Percentiles rank a stretch among this genome's conserved stretches.
Conservation (phyloP, 306 rosid species). For the Bauhinia variegata region DNA sequence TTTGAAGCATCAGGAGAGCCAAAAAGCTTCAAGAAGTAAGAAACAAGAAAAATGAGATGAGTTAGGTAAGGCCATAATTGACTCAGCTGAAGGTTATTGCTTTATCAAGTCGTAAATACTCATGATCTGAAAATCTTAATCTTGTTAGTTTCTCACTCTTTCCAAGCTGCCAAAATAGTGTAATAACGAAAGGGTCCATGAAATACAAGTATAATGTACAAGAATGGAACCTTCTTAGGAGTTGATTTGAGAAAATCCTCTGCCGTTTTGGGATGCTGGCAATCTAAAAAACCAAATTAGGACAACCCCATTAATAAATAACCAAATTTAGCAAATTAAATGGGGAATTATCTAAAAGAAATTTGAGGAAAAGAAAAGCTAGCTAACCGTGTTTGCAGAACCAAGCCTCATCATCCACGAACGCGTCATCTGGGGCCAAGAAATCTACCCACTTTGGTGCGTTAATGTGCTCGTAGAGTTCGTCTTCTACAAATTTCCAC, state of each 20-base stretch:
- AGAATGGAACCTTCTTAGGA: constrained; percentile 71
- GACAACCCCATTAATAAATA: background rate
- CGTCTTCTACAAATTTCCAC: constrained; percentile 79
- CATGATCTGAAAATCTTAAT: too few species aligned
- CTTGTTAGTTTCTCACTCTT: constrained; percentile 8
- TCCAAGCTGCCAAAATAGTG: constrained; percentile 27
- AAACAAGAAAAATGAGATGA: background rate
- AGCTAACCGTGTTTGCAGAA: constrained; percentile 78
- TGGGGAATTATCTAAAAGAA: background rate
- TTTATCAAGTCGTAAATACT: background rate
- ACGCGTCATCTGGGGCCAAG: constrained; percentile 51
- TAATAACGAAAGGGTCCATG: background rate
- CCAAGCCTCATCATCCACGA: constrained; percentile 74
- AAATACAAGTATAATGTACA: background rate
- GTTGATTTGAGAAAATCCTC: constrained; percentile 78
- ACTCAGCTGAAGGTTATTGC: too few species aligned
- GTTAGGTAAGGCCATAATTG: too few species aligned
- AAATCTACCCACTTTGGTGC: constrained; percentile 97
- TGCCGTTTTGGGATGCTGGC: constrained; percentile 86
- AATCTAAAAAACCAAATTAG: constrained; percentile 55
- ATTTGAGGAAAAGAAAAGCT: background rate
- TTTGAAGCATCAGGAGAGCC: constrained; percentile 59
- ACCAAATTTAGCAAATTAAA: constrained; percentile 24
- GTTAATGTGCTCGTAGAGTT: constrained; percentile 73
- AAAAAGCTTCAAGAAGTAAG: constrained; percentile 48